Evolutionary conservation across 2,329 filamentous ascomycete genomes (phyloP).

Genomic region (Ophiostoma quercus): DNA sequence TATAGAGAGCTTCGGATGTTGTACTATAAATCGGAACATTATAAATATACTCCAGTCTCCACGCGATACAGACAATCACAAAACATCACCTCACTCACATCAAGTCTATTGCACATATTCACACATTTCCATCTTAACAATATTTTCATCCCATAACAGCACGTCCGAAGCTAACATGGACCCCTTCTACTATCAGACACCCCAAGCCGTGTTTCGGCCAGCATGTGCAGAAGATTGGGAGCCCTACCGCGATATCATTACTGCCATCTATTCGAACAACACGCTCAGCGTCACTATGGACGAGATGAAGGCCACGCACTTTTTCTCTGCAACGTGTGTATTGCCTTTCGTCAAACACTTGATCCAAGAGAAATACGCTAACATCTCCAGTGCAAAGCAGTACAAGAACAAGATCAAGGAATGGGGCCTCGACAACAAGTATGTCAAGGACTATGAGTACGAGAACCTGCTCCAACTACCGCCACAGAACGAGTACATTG

Average conservation of each 20-base stretch:
- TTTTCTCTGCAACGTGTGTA: conserved; percentile 34
- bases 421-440: conserved; percentile 36
- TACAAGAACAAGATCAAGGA: conserved; percentile 36
- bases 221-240: conserved; percentile 35
- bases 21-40: background rate
- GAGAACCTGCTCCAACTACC: conserved; percentile 33
- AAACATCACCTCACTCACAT: background rate
- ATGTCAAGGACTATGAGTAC: conserved; percentile 34
- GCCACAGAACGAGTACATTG: conserved; percentile 30
- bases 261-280: conserved; percentile 33
- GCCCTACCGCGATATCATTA: conserved; percentile 32
- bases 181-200: background rate
- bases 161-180: conserved; percentile 11
- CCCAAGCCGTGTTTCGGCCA: conserved; percentile 27
- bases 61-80: background rate
- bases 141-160: background rate
- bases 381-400: conserved; percentile 27
- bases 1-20: background rate
- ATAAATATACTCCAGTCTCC: background rate
- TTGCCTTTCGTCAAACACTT: background rate
- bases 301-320: conserved; percentile 33
- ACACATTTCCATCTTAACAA: background rate
- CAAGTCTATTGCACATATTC: background rate
- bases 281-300: conserved; percentile 38
- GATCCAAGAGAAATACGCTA: background rate